Evolutionary conservation across 495 filamentous ascomycete genomes (phyloP).

Genomic region (Aspergillus cavernicola): DNA sequence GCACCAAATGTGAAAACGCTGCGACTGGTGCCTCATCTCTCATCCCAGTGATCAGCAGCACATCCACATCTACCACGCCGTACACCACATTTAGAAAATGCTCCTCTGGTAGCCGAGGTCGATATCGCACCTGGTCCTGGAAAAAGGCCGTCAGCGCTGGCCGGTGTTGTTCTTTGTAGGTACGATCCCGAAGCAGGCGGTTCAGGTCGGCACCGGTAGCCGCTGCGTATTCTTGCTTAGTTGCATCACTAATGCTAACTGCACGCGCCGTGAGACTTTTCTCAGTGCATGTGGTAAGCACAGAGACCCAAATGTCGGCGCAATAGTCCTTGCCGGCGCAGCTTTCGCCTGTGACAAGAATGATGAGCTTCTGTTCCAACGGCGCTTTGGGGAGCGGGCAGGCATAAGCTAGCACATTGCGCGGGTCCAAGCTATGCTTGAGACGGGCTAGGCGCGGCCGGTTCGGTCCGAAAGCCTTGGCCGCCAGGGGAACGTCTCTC

Average conservation of each 20-base stretch:
- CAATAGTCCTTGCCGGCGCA: constrained; percentile 61
- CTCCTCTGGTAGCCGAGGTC: constrained; percentile 47
- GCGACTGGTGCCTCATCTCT: constrained; percentile 60
- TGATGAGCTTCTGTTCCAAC: constrained; percentile 47
- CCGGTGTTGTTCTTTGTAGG: constrained; percentile 62
- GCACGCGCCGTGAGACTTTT: constrained; percentile 38
- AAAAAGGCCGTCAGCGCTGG: constrained; percentile 52
- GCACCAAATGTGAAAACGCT: constrained; percentile 52
- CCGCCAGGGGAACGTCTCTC: constrained; percentile 49
- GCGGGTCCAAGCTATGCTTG: constrained; percentile 50
- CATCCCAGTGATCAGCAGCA: constrained; percentile 63
- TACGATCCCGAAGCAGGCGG: constrained; percentile 49
- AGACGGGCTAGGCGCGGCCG: constrained; percentile 47
- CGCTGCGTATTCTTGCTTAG: constrained; percentile 56
- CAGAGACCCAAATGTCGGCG: constrained; percentile 50
- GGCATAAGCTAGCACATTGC: constrained; percentile 50
- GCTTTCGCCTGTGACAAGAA: constrained; percentile 59
- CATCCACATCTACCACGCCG: constrained; percentile 44
- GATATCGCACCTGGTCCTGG: constrained; percentile 41
- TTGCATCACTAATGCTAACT: constrained; percentile 58
- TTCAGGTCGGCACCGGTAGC: constrained; percentile 48
- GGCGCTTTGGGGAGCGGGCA: constrained; percentile 47
- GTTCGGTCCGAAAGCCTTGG: constrained; percentile 57
- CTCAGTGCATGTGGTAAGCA: constrained; percentile 28
- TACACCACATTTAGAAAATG: constrained; percentile 33